Evolutionary conservation across 2,329 filamentous ascomycete species (phyloP).

Genomic region (Botrytis byssoidea): DNA sequence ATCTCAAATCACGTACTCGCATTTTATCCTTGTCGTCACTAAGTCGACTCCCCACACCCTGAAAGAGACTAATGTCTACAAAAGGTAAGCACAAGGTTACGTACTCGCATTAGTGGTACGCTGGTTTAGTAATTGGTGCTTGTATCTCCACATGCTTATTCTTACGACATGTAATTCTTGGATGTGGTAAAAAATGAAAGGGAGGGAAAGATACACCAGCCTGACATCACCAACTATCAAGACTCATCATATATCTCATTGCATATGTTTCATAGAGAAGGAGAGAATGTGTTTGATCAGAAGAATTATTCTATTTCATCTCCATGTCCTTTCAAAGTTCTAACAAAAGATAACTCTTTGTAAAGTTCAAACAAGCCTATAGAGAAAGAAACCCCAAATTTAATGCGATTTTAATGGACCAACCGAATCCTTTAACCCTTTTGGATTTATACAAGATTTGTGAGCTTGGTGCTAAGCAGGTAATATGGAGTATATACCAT

Average conservation of each 20-base stretch:
- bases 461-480: conserved; percentile 7
- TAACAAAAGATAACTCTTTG: not conserved
- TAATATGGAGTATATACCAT: not conserved
- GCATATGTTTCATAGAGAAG: not conserved
- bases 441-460: not conserved
- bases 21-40: conserved; percentile 6
- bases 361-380: not conserved
- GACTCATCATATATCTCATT: not conserved
- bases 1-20: conserved; percentile 6
- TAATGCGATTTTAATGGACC: not conserved
- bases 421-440: not conserved
- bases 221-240: not conserved
- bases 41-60: not conserved
- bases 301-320: not conserved
- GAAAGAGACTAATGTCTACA: not conserved
- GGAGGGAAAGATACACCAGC: not conserved
- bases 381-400: not conserved
- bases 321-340: not conserved
- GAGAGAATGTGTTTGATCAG: not conserved
- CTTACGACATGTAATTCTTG: conserved; percentile 14
- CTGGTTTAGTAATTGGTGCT: not conserved
- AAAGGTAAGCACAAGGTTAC: not conserved
- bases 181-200: not conserved
- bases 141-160: conserved; percentile 19
- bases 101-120: conserved; percentile 15